Evolutionary conservation across 768 basidiomycete genomes (phyloP).

Genomic region (Pleurotus salmoneostramineus): DNA sequence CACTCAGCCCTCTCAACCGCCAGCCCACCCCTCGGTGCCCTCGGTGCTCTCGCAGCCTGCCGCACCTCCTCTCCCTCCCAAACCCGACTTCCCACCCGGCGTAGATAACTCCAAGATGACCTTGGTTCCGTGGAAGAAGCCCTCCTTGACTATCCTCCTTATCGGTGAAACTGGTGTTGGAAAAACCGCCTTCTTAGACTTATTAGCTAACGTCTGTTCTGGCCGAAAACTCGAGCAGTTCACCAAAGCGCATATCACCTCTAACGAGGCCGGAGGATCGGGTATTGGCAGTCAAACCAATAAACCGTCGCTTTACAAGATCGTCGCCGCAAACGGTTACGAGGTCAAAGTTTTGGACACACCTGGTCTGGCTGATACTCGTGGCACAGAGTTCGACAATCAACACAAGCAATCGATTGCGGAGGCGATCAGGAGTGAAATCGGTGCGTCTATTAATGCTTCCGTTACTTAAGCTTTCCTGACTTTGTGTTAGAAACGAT

Average conservation of each 20-base stretch:
- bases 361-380: slow-evolving; percentile 24
- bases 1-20: too few relatives aligned
- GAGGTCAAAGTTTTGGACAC: slow-evolving; percentile 21
- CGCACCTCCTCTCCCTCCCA: background rate
- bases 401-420: slow-evolving; percentile 19
- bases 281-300: slow-evolving; percentile 12
- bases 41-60: too few relatives aligned
- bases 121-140: slow-evolving; percentile 8
- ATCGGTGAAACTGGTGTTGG: slow-evolving; percentile 17
- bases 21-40: too few relatives aligned
- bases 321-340: slow-evolving; percentile 8
- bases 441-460: background rate
- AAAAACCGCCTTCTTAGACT: slow-evolving; percentile 13
- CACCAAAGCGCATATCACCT: background rate
- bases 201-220: slow-evolving; percentile 14
- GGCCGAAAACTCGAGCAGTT: slow-evolving; percentile 10
- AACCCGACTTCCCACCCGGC: background rate
- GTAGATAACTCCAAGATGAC: slow-evolving; percentile 6
- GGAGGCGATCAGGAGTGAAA: slow-evolving; percentile 13
- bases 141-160: slow-evolving; percentile 5
- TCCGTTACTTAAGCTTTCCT: background rate
- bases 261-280: slow-evolving; percentile 9
- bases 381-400: slow-evolving; percentile 19
- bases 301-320: slow-evolving; percentile 9
- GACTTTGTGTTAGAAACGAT: slow-evolving; percentile 10